A percentile compares a stretch with the other conserved stretches of the same genome.
Conservation (phyloP, 352 stramenopile species). For the Phytophthora brassicae region DNA sequence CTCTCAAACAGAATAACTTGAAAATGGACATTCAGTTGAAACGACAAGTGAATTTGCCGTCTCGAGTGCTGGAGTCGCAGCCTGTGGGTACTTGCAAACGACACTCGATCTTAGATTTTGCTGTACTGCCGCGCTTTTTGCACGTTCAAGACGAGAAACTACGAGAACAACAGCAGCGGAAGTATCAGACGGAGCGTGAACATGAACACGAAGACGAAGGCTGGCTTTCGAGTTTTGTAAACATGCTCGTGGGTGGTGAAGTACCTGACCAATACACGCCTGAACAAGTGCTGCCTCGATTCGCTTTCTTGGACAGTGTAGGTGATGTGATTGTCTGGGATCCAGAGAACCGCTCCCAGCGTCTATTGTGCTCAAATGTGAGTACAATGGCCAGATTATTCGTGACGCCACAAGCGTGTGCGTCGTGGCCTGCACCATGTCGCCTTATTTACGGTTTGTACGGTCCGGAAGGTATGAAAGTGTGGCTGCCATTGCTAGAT, state of each 20-base stretch:
- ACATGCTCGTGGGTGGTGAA: slow-evolving; percentile 62
- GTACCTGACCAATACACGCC: slow-evolving; percentile 72
- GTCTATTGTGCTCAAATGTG: slow-evolving; percentile 66
- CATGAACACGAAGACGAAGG: slow-evolving; percentile 49
- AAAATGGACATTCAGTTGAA: slow-evolving; percentile 40
- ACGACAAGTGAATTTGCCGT: slow-evolving; percentile 51
- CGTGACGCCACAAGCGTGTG: slow-evolving; percentile 39
- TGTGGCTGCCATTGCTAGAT: slow-evolving; percentile 80
- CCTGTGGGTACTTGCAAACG: slow-evolving; percentile 13
- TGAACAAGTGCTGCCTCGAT: slow-evolving; percentile 67
- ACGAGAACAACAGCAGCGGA: slow-evolving; percentile 33
- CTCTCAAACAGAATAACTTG: slow-evolving; percentile 47
- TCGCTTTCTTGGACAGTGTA: slow-evolving; percentile 52
- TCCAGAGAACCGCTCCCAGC: slow-evolving; percentile 66
- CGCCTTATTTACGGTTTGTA: slow-evolving; percentile 74
- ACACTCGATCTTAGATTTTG: slow-evolving; percentile 42
- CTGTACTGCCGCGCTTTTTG: slow-evolving; percentile 56
- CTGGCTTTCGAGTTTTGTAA: slow-evolving; percentile 67
- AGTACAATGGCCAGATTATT: slow-evolving; percentile 62
- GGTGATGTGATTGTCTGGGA: slow-evolving; percentile 81
- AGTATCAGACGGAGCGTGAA: slow-evolving; percentile 38
- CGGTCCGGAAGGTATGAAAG: slow-evolving; percentile 64
- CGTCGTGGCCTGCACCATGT: slow-evolving; percentile 61
- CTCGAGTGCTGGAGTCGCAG: slow-evolving; percentile 28
- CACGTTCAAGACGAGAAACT: slow-evolving; percentile 52